Base-by-base conservation (phyloP, 139 green algal genomes). In the Marvania coccoides region DNA sequence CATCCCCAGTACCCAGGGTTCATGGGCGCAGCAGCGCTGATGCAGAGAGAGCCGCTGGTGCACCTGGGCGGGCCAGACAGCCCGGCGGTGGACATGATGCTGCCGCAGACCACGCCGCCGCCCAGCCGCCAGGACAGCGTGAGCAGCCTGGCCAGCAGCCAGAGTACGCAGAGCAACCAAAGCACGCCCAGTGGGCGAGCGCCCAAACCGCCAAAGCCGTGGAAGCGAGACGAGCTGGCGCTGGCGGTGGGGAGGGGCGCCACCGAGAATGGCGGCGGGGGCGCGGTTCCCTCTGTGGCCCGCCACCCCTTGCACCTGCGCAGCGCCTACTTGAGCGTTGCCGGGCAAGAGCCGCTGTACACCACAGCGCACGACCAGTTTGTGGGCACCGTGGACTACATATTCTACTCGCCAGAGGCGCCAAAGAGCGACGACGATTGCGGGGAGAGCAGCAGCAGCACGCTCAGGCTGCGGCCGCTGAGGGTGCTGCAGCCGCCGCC, bases 361-460 rank as follows among this genome's bases (percentile, higher is more conserved):
- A 83, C 80, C 19, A 64, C 69, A 30, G 63, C 47, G 15, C 69
- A 70, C 33, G 59, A 66, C 35, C 34, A 38, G 2, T 89, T 87
- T 62, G 72, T 90, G 28, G 85, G 83, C 39, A 87, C 80, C 5
- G 84, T 90, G 7, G 87, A 94, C 57, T 94, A 87, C 71, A 81
- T 91, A 9, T 94, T 78, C 74, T 89, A 74, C 62, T 75, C 64
- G 2, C 56, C 60, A 0, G 14, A 66, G 4, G 6, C 58, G 2
- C 64, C 62, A 37, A 55, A 70, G n/a, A 62, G 23, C 15, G 23
- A 13, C 8, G 12, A 23, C 5, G 37, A 15, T 38, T 34, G 47
- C 33, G 34, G 26, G 7, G 28, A 24, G 19, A 35, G 55, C 57
- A 42, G 37, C 42, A 29, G 33, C 28, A 62, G n/a, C 45, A n/a